Conservation (phyloP, 1,139 yeast species). For the Pneumocystis canis region DNA sequence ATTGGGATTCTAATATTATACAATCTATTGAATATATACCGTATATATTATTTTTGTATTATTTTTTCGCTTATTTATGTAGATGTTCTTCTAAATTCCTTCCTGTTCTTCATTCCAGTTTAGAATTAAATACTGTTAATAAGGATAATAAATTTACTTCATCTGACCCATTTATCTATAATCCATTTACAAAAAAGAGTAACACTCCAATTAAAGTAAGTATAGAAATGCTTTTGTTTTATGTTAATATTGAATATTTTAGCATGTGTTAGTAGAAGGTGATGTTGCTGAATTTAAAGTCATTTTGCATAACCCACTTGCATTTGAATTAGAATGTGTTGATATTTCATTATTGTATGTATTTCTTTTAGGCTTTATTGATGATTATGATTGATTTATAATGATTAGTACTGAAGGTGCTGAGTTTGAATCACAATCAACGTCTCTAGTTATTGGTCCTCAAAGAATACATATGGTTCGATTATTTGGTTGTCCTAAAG, state of each 20-base stretch:
- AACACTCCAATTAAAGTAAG: neutral
- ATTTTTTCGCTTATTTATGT: neutral
- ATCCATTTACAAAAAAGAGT: conserved; percentile 26
- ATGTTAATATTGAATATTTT: conserved; percentile 2
- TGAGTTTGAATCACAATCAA: conserved; percentile 11
- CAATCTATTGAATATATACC: conserved; percentile 32
- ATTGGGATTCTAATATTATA: conserved; percentile 61
- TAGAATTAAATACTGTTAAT: conserved; percentile 1
- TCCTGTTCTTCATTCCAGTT: conserved; percentile 13
- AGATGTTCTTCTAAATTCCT: conserved; percentile 6
- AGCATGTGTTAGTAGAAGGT: conserved; percentile 12
- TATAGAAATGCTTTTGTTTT: neutral
- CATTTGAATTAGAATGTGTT: conserved; percentile 52
- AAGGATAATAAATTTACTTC: conserved; percentile 6
- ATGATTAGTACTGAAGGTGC: conserved; percentile 15
- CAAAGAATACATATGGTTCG: conserved; percentile 18
- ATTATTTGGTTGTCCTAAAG: neutral
- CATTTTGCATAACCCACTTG: conserved; percentile 64
- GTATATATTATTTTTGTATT: conserved; percentile 14
- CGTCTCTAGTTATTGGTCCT: conserved; percentile 23
- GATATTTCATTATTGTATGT: conserved; percentile 13
- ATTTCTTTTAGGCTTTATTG: neutral
- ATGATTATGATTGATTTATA: neutral
- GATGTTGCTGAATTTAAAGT: conserved; percentile 25
- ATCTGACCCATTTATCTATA: conserved; percentile 26